Conservation (phyloP, 23 red algal species). For the Rhodosorus marinus region DNA sequence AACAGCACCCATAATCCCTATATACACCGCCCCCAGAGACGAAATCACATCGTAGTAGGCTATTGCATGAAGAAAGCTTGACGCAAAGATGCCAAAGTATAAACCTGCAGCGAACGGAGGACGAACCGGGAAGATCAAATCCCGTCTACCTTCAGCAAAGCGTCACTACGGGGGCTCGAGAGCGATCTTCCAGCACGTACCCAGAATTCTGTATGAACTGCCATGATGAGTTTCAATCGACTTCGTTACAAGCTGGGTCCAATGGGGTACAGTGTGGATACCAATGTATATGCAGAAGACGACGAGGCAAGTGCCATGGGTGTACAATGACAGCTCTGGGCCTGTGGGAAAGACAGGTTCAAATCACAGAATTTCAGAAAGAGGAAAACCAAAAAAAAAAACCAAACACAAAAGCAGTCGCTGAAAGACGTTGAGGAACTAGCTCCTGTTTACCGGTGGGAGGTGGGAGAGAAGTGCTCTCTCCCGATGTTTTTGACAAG, state of each 20-base stretch:
- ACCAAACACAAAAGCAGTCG: too few species aligned
- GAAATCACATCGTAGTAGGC: constrained; percentile 63
- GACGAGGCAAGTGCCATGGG: constrained; percentile 32
- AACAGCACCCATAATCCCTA: constrained; percentile 51
- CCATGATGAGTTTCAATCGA: constrained; percentile 56
- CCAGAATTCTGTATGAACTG: constrained; percentile 18
- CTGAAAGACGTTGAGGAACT: too few species aligned
- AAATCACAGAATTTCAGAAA: too few species aligned
- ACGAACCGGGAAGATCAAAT: too few species aligned
- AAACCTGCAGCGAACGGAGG: too few species aligned
- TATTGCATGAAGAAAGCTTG: constrained; percentile 40
- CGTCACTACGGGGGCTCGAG: too few species aligned
- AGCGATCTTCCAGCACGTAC: constrained; percentile 38
- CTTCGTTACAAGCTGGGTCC: constrained; percentile 20
- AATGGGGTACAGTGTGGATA: constrained; percentile 50
- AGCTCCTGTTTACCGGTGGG: too few species aligned
- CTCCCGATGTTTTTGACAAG: constrained; percentile 1
- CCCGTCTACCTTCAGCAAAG: too few species aligned
- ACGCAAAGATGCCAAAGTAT: too few species aligned
- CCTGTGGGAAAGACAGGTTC: constrained; percentile 31
- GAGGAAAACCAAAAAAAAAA: too few species aligned
- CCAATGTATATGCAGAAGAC: constrained; percentile 39
- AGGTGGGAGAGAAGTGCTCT: background rate
- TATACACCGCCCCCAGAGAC: constrained; percentile 49
- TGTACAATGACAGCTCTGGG: constrained; percentile 49